Evolutionary conservation across 1,284 basidiomycete genomes (phyloP).

Genomic region (Ganoderma lingzhi): DNA sequence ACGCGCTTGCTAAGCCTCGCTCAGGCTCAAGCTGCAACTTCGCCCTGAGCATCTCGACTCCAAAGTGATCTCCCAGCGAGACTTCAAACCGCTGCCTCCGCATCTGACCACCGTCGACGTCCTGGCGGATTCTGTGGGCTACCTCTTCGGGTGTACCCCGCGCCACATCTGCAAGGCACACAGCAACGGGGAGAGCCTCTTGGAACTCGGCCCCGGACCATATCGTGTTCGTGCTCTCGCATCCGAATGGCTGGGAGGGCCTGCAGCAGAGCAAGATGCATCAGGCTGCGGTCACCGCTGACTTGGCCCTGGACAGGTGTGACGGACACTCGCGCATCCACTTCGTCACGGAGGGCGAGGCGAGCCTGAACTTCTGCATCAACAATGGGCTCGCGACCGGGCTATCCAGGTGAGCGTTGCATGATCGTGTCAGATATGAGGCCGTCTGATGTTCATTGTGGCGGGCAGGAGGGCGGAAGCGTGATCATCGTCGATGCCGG

Average conservation of each 20-base stretch:
- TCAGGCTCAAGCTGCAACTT: conserved; percentile 68
- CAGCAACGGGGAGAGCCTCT: conserved; percentile 47
- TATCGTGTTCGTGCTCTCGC: conserved; percentile 48
- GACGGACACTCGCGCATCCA: conserved; percentile 46
- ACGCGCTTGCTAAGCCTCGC: neutral
- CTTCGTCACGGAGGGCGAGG: conserved; percentile 60
- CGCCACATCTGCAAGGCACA: conserved; percentile 59
- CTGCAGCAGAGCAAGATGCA: conserved; percentile 50
- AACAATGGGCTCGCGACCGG: conserved; percentile 45
- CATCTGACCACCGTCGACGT: conserved; percentile 55
- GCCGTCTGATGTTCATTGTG: neutral
- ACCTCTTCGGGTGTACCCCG: conserved; percentile 53
- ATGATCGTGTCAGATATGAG: neutral
- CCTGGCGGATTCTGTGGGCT: conserved; percentile 60
- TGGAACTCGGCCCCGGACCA: conserved; percentile 46
- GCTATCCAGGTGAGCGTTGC: conserved; percentile 38
- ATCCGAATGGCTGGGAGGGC: conserved; percentile 57
- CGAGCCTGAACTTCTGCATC: conserved; percentile 57
- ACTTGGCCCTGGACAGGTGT: conserved; percentile 40
- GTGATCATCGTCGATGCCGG: conserved; percentile 65
- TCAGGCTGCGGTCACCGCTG: conserved; percentile 44
- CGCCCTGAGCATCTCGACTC: conserved; percentile 47
- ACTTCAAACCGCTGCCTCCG: conserved; percentile 53
- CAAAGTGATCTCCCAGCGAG: conserved; percentile 34
- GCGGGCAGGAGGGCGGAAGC: conserved; percentile 47